These are phyloP conservation scores for Colletotrichum shisoi DNA, from an alignment of 2,329 filamentous ascomycete species.

Conservation along the genomic window DNA sequence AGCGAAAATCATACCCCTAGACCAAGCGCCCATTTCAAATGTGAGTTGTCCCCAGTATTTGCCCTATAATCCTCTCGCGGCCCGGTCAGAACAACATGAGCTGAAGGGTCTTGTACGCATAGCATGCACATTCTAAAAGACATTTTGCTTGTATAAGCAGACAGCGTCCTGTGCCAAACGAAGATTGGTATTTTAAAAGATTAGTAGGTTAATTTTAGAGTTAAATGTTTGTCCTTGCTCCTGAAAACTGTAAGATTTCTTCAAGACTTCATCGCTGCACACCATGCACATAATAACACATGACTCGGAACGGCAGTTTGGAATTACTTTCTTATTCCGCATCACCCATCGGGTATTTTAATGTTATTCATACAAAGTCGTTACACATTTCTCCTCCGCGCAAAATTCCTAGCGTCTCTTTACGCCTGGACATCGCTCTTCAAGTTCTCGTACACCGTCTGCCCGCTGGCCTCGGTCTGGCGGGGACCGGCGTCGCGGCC, in stretches of 20 bases:
- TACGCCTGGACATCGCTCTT: constrained; percentile 40
- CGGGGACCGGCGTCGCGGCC: constrained; percentile 44
- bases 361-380: constrained; percentile 25
- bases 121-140: too few species aligned
- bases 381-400: not conserved
- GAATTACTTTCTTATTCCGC: constrained; percentile 8
- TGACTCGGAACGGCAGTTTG: not conserved
- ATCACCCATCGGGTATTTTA: constrained; percentile 1
- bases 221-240: too few species aligned
- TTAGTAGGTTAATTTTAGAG: too few species aligned
- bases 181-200: too few species aligned
- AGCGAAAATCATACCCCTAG: constrained; percentile 40
- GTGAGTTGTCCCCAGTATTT: too few species aligned
- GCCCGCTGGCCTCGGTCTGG: constrained; percentile 43
- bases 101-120: too few species aligned
- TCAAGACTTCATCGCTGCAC: too few species aligned
- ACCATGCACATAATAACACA: too few species aligned
- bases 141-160: too few species aligned
- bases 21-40: constrained; percentile 33
- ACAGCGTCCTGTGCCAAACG: too few species aligned
- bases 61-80: accelerated
- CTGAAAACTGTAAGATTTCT: too few species aligned
- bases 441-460: constrained; percentile 47
- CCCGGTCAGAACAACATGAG: not conserved
- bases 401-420: not conserved